Evolutionary conservation across 331 rosid species (phyloP).

Genomic region (Rosa hybrid): DNA sequence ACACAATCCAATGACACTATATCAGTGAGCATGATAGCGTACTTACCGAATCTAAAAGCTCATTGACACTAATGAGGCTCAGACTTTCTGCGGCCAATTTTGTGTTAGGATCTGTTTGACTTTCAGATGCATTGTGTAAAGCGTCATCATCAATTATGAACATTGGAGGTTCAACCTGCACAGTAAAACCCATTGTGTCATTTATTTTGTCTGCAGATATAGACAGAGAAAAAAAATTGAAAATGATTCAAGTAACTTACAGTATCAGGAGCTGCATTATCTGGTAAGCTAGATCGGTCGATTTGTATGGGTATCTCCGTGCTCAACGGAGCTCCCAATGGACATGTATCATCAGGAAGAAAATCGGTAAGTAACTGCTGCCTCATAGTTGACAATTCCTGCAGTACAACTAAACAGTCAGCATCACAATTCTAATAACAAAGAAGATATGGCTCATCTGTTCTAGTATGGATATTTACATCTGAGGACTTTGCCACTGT

Average conservation of each 20-base stretch:
- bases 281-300: conserved; percentile 44
- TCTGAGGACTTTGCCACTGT: conserved; percentile 25
- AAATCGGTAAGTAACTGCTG: conserved; percentile 34
- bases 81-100: conserved; percentile 36
- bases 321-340: conserved; percentile 34
- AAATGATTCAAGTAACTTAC: conserved; percentile 34
- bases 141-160: conserved; percentile 57
- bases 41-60: conserved; percentile 71
- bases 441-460: neutral
- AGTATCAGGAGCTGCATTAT: conserved; percentile 42
- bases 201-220: neutral
- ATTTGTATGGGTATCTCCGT: conserved; percentile 41
- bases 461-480: conserved; percentile 14
- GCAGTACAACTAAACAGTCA: neutral
- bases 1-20: neutral
- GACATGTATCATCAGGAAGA: conserved; percentile 41
- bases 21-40: neutral
- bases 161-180: conserved; percentile 66
- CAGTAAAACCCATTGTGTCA: neutral
- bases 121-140: conserved; percentile 37
- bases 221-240: neutral
- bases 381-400: conserved; percentile 25
- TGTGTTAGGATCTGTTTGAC: conserved; percentile 33
- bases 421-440: neutral
- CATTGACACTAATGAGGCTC: conserved; percentile 58